phyloP scores from a whole-genome alignment of 192 early-diverging fungal genomes.

The Rhizophagus clarus region DNA sequence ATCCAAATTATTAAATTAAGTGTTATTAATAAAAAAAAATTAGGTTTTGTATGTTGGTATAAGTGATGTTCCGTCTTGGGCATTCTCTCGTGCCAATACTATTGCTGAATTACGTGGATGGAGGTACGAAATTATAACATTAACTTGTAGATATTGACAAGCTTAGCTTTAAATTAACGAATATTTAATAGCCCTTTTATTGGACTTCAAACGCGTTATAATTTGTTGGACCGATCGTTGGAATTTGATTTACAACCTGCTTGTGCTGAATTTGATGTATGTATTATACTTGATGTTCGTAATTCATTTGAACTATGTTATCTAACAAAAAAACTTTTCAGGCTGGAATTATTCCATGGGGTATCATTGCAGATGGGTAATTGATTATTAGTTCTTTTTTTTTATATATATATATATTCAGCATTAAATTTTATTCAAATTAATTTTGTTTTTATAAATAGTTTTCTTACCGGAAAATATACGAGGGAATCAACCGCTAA shows the following conservation, averaged over 20 bases:
- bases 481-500: background rate
- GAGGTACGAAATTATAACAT: too few relatives aligned
- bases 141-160: background rate
- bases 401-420: too few relatives aligned
- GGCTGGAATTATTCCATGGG: background rate
- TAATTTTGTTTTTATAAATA: too few relatives aligned
- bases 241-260: conserved; percentile 43
- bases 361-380: too few relatives aligned
- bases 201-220: conserved; percentile 41
- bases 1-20: too few relatives aligned
- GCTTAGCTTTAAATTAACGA: background rate
- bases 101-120: too few relatives aligned
- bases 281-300: background rate
- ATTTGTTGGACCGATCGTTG: conserved; percentile 37
- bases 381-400: too few relatives aligned
- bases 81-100: conserved; percentile 27
- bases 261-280: conserved; percentile 35
- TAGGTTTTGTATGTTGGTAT: conserved; percentile 49
- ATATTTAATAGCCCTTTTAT: conserved; percentile 34
- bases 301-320: background rate
- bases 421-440: too few relatives aligned
- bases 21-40: too few relatives aligned
- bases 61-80: conserved; percentile 41
- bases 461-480: too few relatives aligned
- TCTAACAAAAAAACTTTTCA: background rate